Evolutionary conservation across 768 basidiomycete species (phyloP).

Genomic region (Suillus lakei): DNA sequence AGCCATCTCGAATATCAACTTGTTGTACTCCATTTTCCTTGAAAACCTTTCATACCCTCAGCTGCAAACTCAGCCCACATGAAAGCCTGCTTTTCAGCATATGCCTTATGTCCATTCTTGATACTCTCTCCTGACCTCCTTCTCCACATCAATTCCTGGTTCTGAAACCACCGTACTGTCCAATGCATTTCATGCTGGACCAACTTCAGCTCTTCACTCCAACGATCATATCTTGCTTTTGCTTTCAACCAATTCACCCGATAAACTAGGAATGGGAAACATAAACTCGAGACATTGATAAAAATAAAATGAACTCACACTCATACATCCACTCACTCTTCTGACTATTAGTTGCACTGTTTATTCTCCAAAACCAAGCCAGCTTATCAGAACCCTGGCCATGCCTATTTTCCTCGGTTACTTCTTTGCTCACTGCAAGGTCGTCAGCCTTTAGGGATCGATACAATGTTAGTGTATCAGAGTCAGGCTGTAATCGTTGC

Average conservation of each 20-base stretch:
- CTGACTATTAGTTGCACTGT: neutral
- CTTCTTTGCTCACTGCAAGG: slow-evolving; percentile 13
- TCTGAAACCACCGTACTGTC: slow-evolving; percentile 19
- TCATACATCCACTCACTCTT: slow-evolving; percentile 5
- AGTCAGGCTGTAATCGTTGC: neutral
- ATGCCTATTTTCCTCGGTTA: slow-evolving; percentile 15
- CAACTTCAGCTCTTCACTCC: slow-evolving; percentile 22
- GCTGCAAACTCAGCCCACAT: neutral
- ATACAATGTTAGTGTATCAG: neutral
- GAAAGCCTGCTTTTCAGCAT: neutral
- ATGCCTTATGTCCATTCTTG: neutral
- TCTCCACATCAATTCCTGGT: neutral
- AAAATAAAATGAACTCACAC: neutral
- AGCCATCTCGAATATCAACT: neutral
- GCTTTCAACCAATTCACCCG: slow-evolving; percentile 14
- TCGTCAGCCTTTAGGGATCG: neutral
- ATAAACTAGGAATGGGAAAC: slow-evolving; percentile 3
- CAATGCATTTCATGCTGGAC: slow-evolving; percentile 25
- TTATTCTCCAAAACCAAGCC: slow-evolving; percentile 10
- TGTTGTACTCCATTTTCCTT: neutral
- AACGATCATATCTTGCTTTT: slow-evolving; percentile 20
- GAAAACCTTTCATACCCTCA: neutral
- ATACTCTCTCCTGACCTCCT: neutral
- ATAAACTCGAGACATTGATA: neutral
- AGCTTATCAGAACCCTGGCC: slow-evolving; percentile 9